These are phyloP conservation scores for Eragrostis curvula DNA, from an alignment of 176 grass and related monocot genomes.

Conservation along the genomic window DNA sequence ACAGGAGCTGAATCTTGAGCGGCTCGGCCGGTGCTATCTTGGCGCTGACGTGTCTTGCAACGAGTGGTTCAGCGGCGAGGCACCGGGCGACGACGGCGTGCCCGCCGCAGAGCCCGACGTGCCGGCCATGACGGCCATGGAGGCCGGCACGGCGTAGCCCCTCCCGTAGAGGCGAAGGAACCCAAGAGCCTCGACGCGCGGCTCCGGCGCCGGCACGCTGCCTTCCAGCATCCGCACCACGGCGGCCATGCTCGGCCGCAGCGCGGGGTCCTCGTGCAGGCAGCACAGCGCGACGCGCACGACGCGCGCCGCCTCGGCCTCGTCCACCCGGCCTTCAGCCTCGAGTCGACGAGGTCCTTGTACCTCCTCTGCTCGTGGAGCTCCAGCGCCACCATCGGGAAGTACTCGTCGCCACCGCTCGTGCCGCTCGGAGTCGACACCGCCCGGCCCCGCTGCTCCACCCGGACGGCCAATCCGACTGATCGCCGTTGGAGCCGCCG, in stretches of 20 bases:
- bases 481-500: slow-evolving; percentile 2
- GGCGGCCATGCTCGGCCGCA: slow-evolving; percentile 73
- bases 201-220: slow-evolving; percentile 49
- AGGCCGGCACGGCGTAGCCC: slow-evolving; percentile 24
- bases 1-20: neutral
- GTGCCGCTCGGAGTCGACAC: slow-evolving; percentile 21
- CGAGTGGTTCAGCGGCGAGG: slow-evolving; percentile 31
- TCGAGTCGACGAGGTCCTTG: slow-evolving; percentile 67
- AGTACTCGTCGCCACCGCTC: slow-evolving; percentile 57
- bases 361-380: slow-evolving; percentile 70
- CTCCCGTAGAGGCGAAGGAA: slow-evolving; percentile 86
- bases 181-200: slow-evolving; percentile 57
- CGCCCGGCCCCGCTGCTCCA: slow-evolving; percentile 24
- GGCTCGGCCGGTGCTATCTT: slow-evolving; percentile 34
- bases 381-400: slow-evolving; percentile 79
- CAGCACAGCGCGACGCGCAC: slow-evolving; percentile 79
- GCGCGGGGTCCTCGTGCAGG: slow-evolving; percentile 77
- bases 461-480: slow-evolving; percentile 46
- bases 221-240: slow-evolving; percentile 78
- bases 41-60: slow-evolving; percentile 48
- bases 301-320: slow-evolving; percentile 48
- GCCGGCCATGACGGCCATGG: neutral
- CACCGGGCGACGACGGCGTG: slow-evolving; percentile 24
- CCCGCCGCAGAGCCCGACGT: neutral
- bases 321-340: slow-evolving; percentile 63